These are phyloP conservation scores for Fragaria iinumae DNA, from an alignment of 306 rosid species.

Conservation along the genomic window DNA sequence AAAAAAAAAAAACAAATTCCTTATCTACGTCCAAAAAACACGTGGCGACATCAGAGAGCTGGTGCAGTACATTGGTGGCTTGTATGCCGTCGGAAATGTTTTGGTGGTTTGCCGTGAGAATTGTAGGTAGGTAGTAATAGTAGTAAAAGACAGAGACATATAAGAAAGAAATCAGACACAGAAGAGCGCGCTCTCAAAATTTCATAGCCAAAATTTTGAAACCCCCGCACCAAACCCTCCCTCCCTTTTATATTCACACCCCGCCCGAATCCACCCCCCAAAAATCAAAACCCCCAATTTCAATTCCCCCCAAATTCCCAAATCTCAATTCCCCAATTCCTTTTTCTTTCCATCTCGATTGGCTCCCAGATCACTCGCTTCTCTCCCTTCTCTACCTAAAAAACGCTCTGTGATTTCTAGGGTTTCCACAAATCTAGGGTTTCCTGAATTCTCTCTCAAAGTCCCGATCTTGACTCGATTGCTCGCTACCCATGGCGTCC, in stretches of 20 bases:
- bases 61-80: neutral
- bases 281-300: constrained; percentile 2
- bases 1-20: too few species aligned
- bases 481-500: constrained; percentile 51
- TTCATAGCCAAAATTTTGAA: constrained; percentile 56
- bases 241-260: constrained; percentile 19
- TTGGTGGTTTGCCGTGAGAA: neutral
- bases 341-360: neutral
- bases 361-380: neutral
- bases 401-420: constrained; percentile 25
- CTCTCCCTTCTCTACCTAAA: neutral
- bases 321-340: neutral
- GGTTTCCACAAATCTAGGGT: constrained; percentile 46
- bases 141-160: neutral
- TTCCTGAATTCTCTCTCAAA: constrained; percentile 15
- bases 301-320: constrained; percentile 8
- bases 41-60: neutral
- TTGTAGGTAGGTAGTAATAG: neutral
- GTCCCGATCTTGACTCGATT: neutral
- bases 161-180: neutral
- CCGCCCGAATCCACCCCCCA: constrained; percentile 20
- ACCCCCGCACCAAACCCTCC: constrained; percentile 10
- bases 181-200: constrained; percentile 43
- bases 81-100: neutral
- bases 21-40: neutral